These are phyloP conservation scores for Nicotiana benthamiana DNA, from an alignment of 257 asterid genomes.

Conservation along the genomic window DNA sequence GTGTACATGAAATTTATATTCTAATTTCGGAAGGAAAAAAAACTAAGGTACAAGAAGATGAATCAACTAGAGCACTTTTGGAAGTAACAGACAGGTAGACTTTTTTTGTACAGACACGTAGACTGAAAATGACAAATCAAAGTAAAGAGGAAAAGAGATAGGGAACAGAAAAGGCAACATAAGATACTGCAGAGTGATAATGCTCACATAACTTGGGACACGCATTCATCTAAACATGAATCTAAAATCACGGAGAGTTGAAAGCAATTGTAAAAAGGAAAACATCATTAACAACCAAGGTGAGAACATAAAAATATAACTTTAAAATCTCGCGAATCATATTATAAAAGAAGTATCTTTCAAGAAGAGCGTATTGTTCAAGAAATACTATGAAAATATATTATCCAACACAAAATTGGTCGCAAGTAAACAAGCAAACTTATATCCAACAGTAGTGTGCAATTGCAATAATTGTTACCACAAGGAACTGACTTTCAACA, in stretches of 20 bases:
- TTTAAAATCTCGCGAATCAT: not conserved
- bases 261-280: not conserved
- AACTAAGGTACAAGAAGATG: not conserved
- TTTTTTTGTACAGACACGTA: not conserved
- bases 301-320: not conserved
- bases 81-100: not conserved
- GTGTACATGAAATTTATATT: not conserved
- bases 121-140: not conserved
- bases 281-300: not conserved
- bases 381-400: not conserved
- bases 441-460: not conserved
- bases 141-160: not conserved
- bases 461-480: not conserved
- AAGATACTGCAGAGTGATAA: not conserved
- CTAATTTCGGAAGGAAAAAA: not conserved
- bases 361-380: not conserved
- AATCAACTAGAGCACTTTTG: not conserved
- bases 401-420: not conserved
- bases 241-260: not conserved
- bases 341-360: not conserved
- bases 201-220: not conserved
- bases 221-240: not conserved
- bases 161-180: not conserved
- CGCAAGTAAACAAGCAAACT: not conserved
- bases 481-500: slow-evolving; percentile 2